These are phyloP conservation scores for Ascochyta clinopodiicola DNA, from an alignment of 2,329 filamentous ascomycete species.

Conservation along the genomic window DNA sequence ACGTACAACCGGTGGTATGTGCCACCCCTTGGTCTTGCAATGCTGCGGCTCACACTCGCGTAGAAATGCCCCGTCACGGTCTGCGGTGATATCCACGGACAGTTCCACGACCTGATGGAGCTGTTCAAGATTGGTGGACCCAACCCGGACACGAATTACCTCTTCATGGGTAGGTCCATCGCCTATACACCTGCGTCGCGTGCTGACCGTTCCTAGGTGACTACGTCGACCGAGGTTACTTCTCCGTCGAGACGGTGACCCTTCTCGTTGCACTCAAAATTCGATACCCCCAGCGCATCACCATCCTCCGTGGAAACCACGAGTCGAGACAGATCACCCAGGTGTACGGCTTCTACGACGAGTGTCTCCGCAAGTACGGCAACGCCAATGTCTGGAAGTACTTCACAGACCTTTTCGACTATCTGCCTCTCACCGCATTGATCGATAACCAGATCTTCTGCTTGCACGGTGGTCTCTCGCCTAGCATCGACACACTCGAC, in stretches of 20 bases:
- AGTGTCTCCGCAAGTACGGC: slow-evolving; percentile 78
- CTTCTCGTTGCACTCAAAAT: slow-evolving; percentile 97
- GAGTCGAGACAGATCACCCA: slow-evolving; percentile 80
- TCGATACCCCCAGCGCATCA: slow-evolving; percentile 96
- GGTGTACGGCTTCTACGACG: slow-evolving; percentile 80
- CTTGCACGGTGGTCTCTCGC: slow-evolving; percentile 74
- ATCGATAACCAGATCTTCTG: slow-evolving; percentile 78
- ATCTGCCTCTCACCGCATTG: slow-evolving; percentile 74
- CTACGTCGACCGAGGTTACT: slow-evolving; percentile 98
- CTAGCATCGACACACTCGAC: slow-evolving; percentile 76
- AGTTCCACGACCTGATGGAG: slow-evolving; percentile 99
- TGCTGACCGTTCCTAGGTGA: slow-evolving; percentile 69
- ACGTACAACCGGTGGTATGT: slow-evolving; percentile 96
- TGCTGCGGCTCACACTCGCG: slow-evolving; percentile 24
- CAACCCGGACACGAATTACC: slow-evolving; percentile 98
- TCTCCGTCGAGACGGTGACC: slow-evolving; percentile 97
- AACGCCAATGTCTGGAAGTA: slow-evolving; percentile 82
- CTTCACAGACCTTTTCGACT: slow-evolving; percentile 80
- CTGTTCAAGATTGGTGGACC: slow-evolving; percentile 98
- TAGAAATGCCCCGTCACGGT: slow-evolving; percentile 97
- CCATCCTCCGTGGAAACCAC: slow-evolving; percentile 92
- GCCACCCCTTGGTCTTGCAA: background rate
- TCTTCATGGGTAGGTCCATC: slow-evolving; percentile 82
- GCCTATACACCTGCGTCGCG: background rate
- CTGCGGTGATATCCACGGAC: slow-evolving; percentile 98